Evolutionary conservation across 345 rosid genomes (phyloP).

Genomic region (Syzygium grande): DNA sequence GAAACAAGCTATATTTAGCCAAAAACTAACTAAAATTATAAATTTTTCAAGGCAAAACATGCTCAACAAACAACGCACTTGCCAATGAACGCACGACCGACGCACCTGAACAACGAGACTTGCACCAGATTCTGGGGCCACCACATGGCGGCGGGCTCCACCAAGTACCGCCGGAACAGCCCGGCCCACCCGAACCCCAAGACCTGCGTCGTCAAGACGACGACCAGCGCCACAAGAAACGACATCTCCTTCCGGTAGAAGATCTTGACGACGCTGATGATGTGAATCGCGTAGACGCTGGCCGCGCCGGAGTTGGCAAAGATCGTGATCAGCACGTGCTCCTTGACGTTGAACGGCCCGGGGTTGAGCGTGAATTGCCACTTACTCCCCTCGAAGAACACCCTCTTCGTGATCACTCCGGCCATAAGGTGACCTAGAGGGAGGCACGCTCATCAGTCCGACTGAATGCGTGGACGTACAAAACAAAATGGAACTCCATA

Average conservation of each 20-base stretch:
- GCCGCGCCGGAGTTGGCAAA: conserved; percentile 63
- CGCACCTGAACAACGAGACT: conserved; percentile 58
- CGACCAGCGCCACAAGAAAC: conserved; percentile 37
- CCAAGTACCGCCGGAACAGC: conserved; percentile 56
- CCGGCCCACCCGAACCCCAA: conserved; percentile 78
- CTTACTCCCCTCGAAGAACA: conserved; percentile 32
- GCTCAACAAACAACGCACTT: neutral
- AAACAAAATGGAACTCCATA: neutral
- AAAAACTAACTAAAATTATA: neutral
- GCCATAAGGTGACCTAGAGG: conserved; percentile 59
- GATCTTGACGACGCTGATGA: conserved; percentile 47
- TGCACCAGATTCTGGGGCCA: conserved; percentile 78
- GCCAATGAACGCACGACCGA: neutral
- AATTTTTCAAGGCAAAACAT: neutral
- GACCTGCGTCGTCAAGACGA: conserved; percentile 57
- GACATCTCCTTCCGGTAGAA: conserved; percentile 42
- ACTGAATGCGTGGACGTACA: neutral
- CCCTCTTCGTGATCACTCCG: conserved; percentile 11
- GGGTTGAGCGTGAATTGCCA: conserved; percentile 52
- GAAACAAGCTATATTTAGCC: neutral
- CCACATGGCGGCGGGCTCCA: conserved; percentile 75
- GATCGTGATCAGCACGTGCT: conserved; percentile 66
- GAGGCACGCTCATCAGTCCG: neutral
- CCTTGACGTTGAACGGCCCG: conserved; percentile 59
- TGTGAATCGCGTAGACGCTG: conserved; percentile 50